phyloP scores from a whole-genome alignment of 78 protist genomes.

The Emiliania huxleyi region DNA sequence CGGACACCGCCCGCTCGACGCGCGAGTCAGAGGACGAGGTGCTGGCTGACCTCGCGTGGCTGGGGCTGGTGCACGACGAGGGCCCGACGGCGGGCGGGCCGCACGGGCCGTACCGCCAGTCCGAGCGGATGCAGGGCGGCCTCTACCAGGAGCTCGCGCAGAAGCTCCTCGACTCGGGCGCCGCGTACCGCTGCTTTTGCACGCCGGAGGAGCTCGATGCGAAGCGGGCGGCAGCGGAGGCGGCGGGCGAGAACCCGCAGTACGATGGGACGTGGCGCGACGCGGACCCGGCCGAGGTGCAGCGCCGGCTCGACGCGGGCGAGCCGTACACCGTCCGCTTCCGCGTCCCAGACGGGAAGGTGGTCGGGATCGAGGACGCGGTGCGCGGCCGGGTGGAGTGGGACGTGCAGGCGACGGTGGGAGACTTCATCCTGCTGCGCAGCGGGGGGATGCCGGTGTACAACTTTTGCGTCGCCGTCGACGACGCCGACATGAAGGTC shows the following conservation, averaged over 20 bases:
- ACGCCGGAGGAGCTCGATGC: conserved; percentile 45
- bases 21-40: conserved; percentile 37
- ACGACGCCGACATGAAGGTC: conserved; percentile 45
- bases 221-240: conserved; percentile 24
- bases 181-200: conserved; percentile 49
- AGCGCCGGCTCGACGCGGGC: neutral
- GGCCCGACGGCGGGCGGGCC: conserved; percentile 37
- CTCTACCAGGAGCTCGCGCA: conserved; percentile 31
- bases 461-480: conserved; percentile 41
- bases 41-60: conserved; percentile 35
- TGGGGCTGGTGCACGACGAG: conserved; percentile 38
- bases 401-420: conserved; percentile 36
- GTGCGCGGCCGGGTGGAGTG: neutral
- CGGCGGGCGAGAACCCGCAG: conserved; percentile 12
- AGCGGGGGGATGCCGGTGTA: conserved; percentile 31
- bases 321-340: conserved; percentile 9
- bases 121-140: conserved; percentile 25
- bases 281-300: conserved; percentile 40
- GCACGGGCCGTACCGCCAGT: conserved; percentile 33
- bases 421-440: conserved; percentile 56
- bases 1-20: conserved; percentile 34
- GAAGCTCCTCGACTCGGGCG: neutral
- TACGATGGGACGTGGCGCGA: conserved; percentile 54
- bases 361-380: conserved; percentile 11
- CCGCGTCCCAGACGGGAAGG: conserved; percentile 27